Evolutionary conservation across 2,329 filamentous ascomycete genomes (phyloP), one percentile per base, ranked within the genome.

Genomic region (Xenosphaeropsis pyriputrescens): DNA sequence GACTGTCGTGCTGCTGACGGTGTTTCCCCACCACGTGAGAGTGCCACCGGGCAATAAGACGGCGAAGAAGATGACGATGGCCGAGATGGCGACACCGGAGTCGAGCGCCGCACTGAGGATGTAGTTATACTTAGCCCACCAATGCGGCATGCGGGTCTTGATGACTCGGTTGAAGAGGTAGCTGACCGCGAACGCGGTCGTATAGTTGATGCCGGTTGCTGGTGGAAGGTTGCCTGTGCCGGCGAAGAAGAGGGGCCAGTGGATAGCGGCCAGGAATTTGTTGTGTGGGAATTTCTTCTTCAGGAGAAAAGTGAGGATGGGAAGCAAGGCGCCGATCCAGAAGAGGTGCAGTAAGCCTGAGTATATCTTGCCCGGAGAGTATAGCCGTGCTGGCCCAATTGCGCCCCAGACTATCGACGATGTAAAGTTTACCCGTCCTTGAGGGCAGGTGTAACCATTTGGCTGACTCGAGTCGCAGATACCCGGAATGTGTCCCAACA

Each of bases 71-170:
- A 84, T 75, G 42, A 80, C 57, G 32, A 85, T 64, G 2, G 79
- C 82, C 15, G 64, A 66, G 16, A 85, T 59, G 2, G 75, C 77
- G 2, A 85, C 62, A 2, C 79, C 80, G 12, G 80, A 63, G 46
- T 85, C 79, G 35, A 85, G 61, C 0, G 72, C 79, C 0, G 76
- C 79, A 12, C 75, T 78, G 0, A 79, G 77, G 42, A 85, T 58
- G 49, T 81, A 85, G 58, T 85, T 85, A 51, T 82, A 71, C 19
- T 76, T 67, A 8, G 18, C 14, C 80, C 80, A 85, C 80, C 79
- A 85, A 18, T 59, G 66, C 43, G 72, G 72, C 54, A 73, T 65
- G 12, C 67, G 63, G 49, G 70, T 70, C 54, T 74, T 72, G 52
- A 85, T 70, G 49, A 63, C 65, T 54, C 71, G 74, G 55, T 85